Evolutionary conservation across 2,329 filamentous ascomycete genomes (phyloP), one percentile per base, ranked within the genome.

Genomic region (Apiospora rasikravindrae): DNA sequence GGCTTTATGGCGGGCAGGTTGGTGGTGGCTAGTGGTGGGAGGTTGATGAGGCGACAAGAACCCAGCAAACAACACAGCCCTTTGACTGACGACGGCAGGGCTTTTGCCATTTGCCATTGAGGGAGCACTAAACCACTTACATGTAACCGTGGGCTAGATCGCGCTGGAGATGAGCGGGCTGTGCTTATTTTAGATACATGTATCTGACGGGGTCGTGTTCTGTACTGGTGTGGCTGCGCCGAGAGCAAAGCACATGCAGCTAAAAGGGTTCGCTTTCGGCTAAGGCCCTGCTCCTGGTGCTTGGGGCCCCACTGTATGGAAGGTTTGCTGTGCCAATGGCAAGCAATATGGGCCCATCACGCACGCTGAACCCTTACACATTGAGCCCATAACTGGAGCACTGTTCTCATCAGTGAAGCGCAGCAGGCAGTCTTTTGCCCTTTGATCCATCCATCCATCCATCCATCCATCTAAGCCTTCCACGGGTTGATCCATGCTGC

Each of bases 121-220:
- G 16, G 53, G 16, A 61, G 53, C 53, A 61, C 53, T 61, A 57
- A 64, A 37, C 19, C 10, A 37, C 53, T 22, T 29, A 8, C 51
- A 57, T 57, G 51, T 57, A 57, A 33, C 51, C 51, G 51, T 57
- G 51, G 26, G 26, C 51, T 57, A 57, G 53, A 61, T 61, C 53
- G 53, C n/a, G 53, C 29, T 33, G 40, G 26, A 49, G 42, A 29
- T 45, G 26, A 49, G 67, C 71, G 70, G 72, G 72, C 73, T 73
- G 64, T 76, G 73, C 73, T 75, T 75, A 75, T 74, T 75, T 76
- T 75, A 72, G 71, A 73, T 67, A n/a, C n/a, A n/a, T n/a, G n/a
- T n/a, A 47, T 69, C 29, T 49, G 67, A 70, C 10, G 53, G 53
- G 53, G 29, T 61, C 29, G 29, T 61, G 16, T 37, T n/a, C n/a